Percentiles rank a stretch among this genome's conserved stretches.
Conservation (phyloP, 768 basidiomycete genomes). For the Chiua virens region DNA sequence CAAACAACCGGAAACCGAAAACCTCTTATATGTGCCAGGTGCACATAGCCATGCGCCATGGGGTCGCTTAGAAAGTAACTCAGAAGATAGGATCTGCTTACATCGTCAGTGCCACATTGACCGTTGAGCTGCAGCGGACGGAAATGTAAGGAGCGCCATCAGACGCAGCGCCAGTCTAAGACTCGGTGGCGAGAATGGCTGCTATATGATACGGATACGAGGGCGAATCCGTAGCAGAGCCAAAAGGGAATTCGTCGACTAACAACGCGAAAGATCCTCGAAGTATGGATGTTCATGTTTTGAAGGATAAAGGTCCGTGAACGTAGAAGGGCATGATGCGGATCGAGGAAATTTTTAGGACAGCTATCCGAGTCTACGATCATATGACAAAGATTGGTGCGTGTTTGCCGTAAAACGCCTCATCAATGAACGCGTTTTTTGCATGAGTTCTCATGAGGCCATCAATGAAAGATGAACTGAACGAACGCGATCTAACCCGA, state of each 20-base stretch:
- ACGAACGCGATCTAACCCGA: neutral
- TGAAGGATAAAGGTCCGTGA: slow-evolving; percentile 1
- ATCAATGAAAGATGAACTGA: slow-evolving; percentile 9
- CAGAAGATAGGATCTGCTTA: neutral
- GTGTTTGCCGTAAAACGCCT: slow-evolving; percentile 13
- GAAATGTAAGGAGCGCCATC: slow-evolving; percentile 19
- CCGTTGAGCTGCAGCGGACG: slow-evolving; percentile 9
- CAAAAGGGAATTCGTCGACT: neutral
- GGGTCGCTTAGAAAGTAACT: neutral
- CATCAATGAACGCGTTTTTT: slow-evolving; percentile 16
- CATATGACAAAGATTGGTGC: slow-evolving; percentile 1
- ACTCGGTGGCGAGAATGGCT: neutral
- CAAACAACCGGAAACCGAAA: neutral
- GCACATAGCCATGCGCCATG: slow-evolving; percentile 9
- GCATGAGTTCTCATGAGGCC: slow-evolving; percentile 12
- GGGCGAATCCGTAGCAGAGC: slow-evolving; percentile 8
- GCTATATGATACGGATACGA: slow-evolving; percentile 5
- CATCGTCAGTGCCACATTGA: slow-evolving; percentile 3
- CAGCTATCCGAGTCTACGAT: neutral
- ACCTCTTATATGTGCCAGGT: slow-evolving; percentile 19
- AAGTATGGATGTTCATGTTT: neutral
- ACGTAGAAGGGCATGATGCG: neutral
- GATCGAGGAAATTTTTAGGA: neutral
- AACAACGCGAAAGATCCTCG: neutral
- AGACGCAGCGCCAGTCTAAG: slow-evolving; percentile 4